Evolutionary conservation across 441 rosid species (phyloP).

Genomic region (Gossypium laxum): DNA sequence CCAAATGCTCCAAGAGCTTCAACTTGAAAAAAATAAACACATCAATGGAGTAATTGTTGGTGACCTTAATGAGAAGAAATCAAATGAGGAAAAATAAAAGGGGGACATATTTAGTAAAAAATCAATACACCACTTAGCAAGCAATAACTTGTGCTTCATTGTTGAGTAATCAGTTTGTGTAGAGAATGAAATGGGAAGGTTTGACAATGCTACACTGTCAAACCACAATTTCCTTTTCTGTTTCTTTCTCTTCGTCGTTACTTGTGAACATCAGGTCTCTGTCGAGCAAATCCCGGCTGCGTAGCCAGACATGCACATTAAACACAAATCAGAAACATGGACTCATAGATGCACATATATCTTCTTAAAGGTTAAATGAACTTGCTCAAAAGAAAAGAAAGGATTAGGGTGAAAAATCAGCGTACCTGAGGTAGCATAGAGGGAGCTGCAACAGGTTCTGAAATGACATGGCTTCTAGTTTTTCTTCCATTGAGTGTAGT

Average conservation of each 20-base stretch:
- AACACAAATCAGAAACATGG: constrained; percentile 25
- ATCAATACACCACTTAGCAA: background rate
- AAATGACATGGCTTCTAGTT: constrained; percentile 51
- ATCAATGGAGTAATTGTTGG: constrained; percentile 3
- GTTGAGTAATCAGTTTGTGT: constrained; percentile 18
- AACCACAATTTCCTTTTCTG: background rate
- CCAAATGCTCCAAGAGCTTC: constrained; percentile 8
- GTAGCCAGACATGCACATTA: constrained; percentile 20
- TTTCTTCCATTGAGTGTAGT: constrained; percentile 47
- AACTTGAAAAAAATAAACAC: background rate
- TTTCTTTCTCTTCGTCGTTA: constrained; percentile 2
- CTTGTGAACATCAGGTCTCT: constrained; percentile 27
- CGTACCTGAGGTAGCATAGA: constrained; percentile 88
- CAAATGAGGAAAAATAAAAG: background rate
- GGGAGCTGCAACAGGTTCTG: constrained; percentile 48
- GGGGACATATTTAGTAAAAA: background rate
- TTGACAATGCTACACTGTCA: background rate
- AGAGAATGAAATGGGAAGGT: constrained; percentile 14
- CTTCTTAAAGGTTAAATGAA: background rate
- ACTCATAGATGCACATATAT: background rate
- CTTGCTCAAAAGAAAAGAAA: background rate
- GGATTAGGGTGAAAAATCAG: background rate
- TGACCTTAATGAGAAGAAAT: constrained; percentile 4
- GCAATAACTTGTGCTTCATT: constrained; percentile 10
- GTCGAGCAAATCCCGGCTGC: constrained; percentile 72